Conservation (phyloP, 768 basidiomycete genomes). For the Pleurotus platypus region DNA sequence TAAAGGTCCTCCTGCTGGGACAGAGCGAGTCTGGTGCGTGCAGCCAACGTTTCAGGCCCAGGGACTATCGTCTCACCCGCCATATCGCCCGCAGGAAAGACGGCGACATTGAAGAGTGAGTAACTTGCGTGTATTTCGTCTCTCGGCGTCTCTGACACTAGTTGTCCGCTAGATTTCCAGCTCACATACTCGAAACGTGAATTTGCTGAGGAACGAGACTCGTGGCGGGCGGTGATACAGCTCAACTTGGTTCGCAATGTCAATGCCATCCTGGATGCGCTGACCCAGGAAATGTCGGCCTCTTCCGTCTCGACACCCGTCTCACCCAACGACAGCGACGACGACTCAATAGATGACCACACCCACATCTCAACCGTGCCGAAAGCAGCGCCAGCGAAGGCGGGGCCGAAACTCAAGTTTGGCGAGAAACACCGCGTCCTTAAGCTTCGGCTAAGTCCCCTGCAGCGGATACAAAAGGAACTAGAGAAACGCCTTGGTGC, state of each 20-base stretch:
- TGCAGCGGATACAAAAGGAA: constrained; percentile 53
- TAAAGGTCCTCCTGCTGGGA: constrained; percentile 74
- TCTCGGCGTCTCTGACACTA: constrained; percentile 10
- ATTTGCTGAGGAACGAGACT: constrained; percentile 64
- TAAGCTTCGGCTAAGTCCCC: constrained; percentile 53
- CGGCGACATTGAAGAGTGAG: constrained; percentile 76
- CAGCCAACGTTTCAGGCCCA: neutral
- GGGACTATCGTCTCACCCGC: no score
- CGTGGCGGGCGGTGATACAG: constrained; percentile 75
- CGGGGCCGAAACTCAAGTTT: constrained; percentile 35
- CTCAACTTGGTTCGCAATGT: constrained; percentile 79
- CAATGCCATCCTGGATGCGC: constrained; percentile 55
- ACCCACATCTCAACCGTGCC: constrained; percentile 30
- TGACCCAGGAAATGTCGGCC: constrained; percentile 54
- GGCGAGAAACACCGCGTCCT: constrained; percentile 61
- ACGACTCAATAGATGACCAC: constrained; percentile 30
- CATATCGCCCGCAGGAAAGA: constrained; percentile 48
- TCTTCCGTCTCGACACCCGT: constrained; percentile 18
- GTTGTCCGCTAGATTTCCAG: constrained; percentile 55
- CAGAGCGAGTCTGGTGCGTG: constrained; percentile 15
- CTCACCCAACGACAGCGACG: constrained; percentile 28
- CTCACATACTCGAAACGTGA: constrained; percentile 66
- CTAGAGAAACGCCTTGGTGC: constrained; percentile 60
- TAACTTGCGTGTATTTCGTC: neutral
- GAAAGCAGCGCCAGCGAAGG: constrained; percentile 29